Evolutionary conservation across 2,329 filamentous ascomycete genomes (phyloP), one percentile per base, ranked within the genome.

Genomic region (Didymella sp.): DNA sequence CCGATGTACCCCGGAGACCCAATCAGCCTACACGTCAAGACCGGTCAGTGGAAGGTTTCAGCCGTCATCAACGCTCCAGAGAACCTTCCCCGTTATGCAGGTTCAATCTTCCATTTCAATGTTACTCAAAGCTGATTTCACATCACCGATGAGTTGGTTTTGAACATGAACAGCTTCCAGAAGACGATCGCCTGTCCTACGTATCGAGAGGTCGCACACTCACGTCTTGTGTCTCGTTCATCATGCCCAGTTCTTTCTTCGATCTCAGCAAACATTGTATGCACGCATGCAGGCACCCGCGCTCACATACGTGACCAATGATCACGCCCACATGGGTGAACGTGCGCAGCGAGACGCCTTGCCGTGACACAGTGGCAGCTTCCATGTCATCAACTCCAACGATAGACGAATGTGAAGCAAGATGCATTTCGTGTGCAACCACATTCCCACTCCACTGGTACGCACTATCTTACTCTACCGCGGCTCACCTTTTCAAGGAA

Each of bases 181-280:
- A 37, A 47, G 42, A 41, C 51, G 44, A 52, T 40, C 31, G 41
- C 35, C 49, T 44, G 48, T 40, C 28, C 43, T 24, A 51, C 24
- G 45, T 43, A 41, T 46, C 38, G 40, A 42, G 21, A 48, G 35
- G 46, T 51, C 15, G 42, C 38, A 57, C 47, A 47, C 27, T 35
- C 30, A 42, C 43, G 31, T 38, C 37, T 33, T 41, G 37, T 49
- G 44, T 45, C 31, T 49, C 43, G 25, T 38, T 48, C 6, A 4
- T 6, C 19, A 57, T 52, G 54, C 54, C 35, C 51, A 45, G 48
- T 45, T 33, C 19, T 31, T 50, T 49, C 54, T 51, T 53, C 47
- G 49, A 60, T 60, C 37, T 60, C 37, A 58, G 48, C 44, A 45
- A 50, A 59, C 52, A 45, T 53, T 55, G 58, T 58, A 59, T 63